A percentile compares a stretch with the other conserved stretches of the same genome.
phyloP scores from a whole-genome alignment of 1,284 basidiomycete species.

The Entoloma clypeatum region DNA sequence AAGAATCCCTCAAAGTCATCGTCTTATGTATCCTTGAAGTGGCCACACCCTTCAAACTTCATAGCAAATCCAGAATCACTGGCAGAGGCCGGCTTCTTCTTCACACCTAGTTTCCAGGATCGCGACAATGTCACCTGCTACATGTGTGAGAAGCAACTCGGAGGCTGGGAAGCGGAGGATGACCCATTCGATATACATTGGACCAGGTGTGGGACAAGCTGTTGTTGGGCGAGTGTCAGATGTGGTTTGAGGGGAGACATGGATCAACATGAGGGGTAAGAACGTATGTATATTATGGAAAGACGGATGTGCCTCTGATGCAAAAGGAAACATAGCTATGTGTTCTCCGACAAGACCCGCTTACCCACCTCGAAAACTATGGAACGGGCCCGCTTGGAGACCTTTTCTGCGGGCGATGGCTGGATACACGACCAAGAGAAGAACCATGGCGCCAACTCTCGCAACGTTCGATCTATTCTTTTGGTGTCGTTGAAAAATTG shows the following conservation, averaged over 20 bases:
- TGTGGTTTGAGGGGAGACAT: slow-evolving; percentile 61
- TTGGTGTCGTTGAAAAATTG: background rate
- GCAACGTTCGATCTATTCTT: slow-evolving; percentile 44
- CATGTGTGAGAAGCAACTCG: slow-evolving; percentile 69
- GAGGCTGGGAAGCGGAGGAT: slow-evolving; percentile 76
- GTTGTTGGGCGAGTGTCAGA: slow-evolving; percentile 74
- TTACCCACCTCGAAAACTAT: slow-evolving; percentile 63
- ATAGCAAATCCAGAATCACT: slow-evolving; percentile 65
- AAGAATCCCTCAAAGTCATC: slow-evolving; percentile 45
- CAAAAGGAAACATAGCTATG: slow-evolving; percentile 38
- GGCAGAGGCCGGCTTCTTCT: slow-evolving; percentile 83
- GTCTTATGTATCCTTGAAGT: slow-evolving; percentile 44
- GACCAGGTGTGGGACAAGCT: slow-evolving; percentile 55
- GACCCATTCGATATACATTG: slow-evolving; percentile 80
- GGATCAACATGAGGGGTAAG: slow-evolving; percentile 54
- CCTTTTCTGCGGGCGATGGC: slow-evolving; percentile 53
- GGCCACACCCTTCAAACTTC: slow-evolving; percentile 62
- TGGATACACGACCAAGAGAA: slow-evolving; percentile 71
- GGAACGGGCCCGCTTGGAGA: slow-evolving; percentile 65
- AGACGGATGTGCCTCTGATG: slow-evolving; percentile 4
- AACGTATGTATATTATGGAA: slow-evolving; percentile 4
- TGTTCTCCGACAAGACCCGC: slow-evolving; percentile 52
- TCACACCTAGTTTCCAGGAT: slow-evolving; percentile 56
- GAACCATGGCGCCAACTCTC: slow-evolving; percentile 66
- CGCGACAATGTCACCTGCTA: slow-evolving; percentile 74